A percentile compares a stretch with the other conserved stretches of the same genome.
These are phyloP conservation scores for Malus asiatica DNA, from an alignment of 306 rosid species.

Conservation along the genomic window DNA sequence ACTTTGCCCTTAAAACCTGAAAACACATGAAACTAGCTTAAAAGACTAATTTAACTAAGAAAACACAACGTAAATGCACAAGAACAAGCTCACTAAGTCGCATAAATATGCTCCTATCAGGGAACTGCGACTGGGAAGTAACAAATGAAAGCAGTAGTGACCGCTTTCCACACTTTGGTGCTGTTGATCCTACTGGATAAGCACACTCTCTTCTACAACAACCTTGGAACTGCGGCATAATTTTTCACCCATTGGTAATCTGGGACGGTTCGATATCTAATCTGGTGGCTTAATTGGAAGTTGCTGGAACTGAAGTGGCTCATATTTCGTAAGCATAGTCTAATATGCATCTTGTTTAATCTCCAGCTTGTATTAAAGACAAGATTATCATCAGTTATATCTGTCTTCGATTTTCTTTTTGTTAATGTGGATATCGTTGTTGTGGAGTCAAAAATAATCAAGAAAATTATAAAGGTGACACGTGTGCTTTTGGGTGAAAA, in stretches of 20 bases:
- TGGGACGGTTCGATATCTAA: conserved; percentile 15
- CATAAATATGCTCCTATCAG: too few species aligned
- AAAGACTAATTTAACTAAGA: too few species aligned
- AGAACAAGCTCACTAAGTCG: too few species aligned
- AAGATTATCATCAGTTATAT: neutral
- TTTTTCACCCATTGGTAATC: conserved; percentile 18
- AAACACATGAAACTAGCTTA: too few species aligned
- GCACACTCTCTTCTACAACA: neutral
- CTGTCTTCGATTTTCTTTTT: neutral
- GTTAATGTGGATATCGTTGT: neutral
- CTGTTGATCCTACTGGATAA: conserved; percentile 15
- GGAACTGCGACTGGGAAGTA: too few species aligned
- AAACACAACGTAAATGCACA: too few species aligned
- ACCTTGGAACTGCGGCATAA: neutral
- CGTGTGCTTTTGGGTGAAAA: too few species aligned
- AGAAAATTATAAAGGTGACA: too few species aligned
- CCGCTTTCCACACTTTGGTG: conserved; percentile 15
- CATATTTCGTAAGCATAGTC: neutral
- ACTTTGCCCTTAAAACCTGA: too few species aligned
- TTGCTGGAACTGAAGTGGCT: neutral
- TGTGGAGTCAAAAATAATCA: too few species aligned
- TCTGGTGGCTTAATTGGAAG: neutral
- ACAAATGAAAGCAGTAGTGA: conserved; percentile 3
- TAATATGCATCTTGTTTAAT: neutral
- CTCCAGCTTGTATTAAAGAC: neutral